These are phyloP conservation scores for Eurotiales sp. DNA, from an alignment of 2,329 filamentous ascomycete species.

Conservation along the genomic window DNA sequence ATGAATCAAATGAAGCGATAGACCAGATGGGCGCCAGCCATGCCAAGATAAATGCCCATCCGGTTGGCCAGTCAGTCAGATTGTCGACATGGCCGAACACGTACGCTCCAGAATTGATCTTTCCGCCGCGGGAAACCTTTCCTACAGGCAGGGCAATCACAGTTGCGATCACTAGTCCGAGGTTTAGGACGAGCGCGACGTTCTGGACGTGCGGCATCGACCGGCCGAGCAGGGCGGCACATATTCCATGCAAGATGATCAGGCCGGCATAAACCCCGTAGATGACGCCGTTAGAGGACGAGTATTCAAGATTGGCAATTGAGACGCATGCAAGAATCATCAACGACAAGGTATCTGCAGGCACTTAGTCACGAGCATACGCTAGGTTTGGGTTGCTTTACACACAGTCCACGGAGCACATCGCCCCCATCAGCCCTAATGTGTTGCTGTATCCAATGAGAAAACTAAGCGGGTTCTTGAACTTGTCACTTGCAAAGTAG, in stretches of 20 bases:
- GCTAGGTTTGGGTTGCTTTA: neutral
- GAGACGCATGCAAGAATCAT: constrained; percentile 59
- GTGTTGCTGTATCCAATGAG: constrained; percentile 61
- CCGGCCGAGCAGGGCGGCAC: constrained; percentile 51
- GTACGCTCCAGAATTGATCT: constrained; percentile 38
- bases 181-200: constrained; percentile 53
- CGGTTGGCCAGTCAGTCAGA: constrained; percentile 54
- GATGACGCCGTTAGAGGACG: constrained; percentile 52
- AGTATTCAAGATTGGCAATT: constrained; percentile 54
- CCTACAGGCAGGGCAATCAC: constrained; percentile 55
- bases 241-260: constrained; percentile 52
- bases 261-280: constrained; percentile 56
- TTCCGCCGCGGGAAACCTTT: constrained; percentile 23
- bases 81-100: constrained; percentile 57
- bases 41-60: constrained; percentile 57
- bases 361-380: neutral
- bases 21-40: constrained; percentile 63
- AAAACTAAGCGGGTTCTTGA: constrained; percentile 55
- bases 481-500: constrained; percentile 53
- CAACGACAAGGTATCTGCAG: constrained; percentile 45
- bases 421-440: constrained; percentile 55
- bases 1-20: constrained; percentile 51
- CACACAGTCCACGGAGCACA: constrained; percentile 58
- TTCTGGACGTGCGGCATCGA: constrained; percentile 59
- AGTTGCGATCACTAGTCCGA: constrained; percentile 53